Conservation (phyloP, 768 basidiomycete genomes). For the Trametes punicea region DNA sequence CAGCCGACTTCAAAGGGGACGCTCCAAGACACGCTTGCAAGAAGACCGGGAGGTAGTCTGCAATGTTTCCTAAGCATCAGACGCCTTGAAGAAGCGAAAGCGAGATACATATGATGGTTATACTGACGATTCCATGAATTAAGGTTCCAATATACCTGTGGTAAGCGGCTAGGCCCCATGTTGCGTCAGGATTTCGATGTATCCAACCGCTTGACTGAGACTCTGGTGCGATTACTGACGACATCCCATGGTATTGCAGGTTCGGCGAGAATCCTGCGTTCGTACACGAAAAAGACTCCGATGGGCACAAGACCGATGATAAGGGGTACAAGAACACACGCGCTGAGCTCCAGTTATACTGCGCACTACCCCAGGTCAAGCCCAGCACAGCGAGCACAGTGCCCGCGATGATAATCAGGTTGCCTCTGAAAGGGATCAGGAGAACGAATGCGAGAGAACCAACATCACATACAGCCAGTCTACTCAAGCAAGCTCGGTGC, state of each 20-base stretch:
- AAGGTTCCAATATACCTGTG: constrained; percentile 34
- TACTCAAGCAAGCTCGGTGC: constrained; percentile 21
- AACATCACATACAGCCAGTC: constrained; percentile 24
- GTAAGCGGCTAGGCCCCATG: not conserved
- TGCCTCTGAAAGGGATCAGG: constrained; percentile 32
- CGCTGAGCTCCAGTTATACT: not conserved
- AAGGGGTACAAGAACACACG: constrained; percentile 38
- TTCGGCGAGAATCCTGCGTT: not conserved
- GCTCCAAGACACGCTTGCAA: constrained; percentile 42
- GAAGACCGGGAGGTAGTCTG: constrained; percentile 42
- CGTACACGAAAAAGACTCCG: constrained; percentile 21
- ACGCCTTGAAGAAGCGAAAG: not conserved
- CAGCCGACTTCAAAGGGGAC: constrained; percentile 35
- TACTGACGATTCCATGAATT: constrained; percentile 27
- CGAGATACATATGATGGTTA: constrained; percentile 22
- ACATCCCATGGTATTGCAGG: constrained; percentile 25
- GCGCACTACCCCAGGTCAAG: constrained; percentile 13
- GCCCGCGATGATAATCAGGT: constrained; percentile 22
- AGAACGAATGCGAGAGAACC: not conserved
- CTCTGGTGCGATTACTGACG: not conserved
- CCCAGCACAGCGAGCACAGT: constrained; percentile 16
- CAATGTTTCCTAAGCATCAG: not conserved
- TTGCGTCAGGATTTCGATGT: too few relatives aligned
- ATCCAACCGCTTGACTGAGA: too few relatives aligned
- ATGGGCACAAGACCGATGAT: constrained; percentile 37